Evolutionary conservation across 2,329 filamentous ascomycete species (phyloP).

Genomic region (Mycosphaerella sp.): DNA sequence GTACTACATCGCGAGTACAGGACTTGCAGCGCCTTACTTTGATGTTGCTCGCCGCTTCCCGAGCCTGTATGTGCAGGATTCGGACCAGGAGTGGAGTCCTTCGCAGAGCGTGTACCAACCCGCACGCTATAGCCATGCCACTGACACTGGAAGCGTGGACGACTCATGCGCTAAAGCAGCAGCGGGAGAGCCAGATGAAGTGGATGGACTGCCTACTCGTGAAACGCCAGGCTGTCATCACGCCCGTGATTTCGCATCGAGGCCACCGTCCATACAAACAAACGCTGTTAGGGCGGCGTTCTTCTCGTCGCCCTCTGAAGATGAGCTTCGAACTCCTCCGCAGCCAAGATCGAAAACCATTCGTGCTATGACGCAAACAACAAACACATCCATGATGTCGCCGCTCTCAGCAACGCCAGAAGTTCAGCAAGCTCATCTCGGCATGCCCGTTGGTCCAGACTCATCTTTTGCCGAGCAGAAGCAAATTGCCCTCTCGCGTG

Average conservation of each 20-base stretch:
- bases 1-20: slow-evolving; percentile 31
- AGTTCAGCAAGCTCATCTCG: slow-evolving; percentile 29
- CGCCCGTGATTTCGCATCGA: background rate
- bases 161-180: background rate
- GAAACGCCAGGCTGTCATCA: background rate
- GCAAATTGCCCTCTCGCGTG: slow-evolving; percentile 19
- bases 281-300: slow-evolving; percentile 3
- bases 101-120: slow-evolving; percentile 24
- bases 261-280: background rate
- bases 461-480: slow-evolving; percentile 25
- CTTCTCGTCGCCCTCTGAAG: slow-evolving; percentile 28
- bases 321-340: slow-evolving; percentile 21
- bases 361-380: slow-evolving; percentile 17
- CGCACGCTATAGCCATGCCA: background rate
- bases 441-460: slow-evolving; percentile 25
- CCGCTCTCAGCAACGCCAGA: slow-evolving; percentile 29
- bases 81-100: slow-evolving; percentile 22
- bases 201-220: background rate
- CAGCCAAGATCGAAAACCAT: background rate
- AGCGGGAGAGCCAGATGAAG: background rate
- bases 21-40: slow-evolving; percentile 33
- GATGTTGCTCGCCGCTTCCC: slow-evolving; percentile 23
- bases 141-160: too few species aligned
- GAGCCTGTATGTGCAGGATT: slow-evolving; percentile 11
- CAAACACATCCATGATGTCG: slow-evolving; percentile 24